Base-by-base conservation (phyloP, 495 filamentous ascomycete genomes). In the Penicillium verhagenii region DNA sequence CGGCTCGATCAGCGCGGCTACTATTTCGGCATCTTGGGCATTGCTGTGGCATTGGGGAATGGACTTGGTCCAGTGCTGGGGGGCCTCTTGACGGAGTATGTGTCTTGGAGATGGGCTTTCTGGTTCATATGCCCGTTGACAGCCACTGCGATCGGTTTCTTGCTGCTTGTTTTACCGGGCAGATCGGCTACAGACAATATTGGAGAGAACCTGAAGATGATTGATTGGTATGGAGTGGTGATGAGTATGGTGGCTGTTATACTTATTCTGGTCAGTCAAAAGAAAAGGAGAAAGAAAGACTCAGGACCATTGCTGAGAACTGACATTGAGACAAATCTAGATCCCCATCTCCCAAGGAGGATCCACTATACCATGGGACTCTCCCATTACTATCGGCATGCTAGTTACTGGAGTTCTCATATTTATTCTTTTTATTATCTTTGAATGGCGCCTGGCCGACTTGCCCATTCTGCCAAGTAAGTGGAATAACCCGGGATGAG, bases 81-180 rank as follows among this genome's bases (percentile, higher is more conserved):
- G 19, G 76, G 73, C 10, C 54, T 68, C 0, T 65, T 80, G 23
- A 71, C 70, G 3, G 43, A 67, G 43, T 37, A 39, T 33, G 52
- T 54, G n/a, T 64, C 65, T 29, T 75, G 78, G 78, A 60, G 75
- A 50, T 78, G 78, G 72, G 69, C 69, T 14, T 76, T 80, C 43
- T 75, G 72, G 53, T 56, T 78, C 18, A 50, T 50, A 1, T n/a
- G 29, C 43, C 69, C 61, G n/a, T 58, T 70, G 21, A 68, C 67
- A 26, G 53, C 64, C 16, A 52, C 69, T 33, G 69, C 64, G n/a
- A 2, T 40, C 4, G n/a, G 4, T 68, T 39, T n/a, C 19, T 71
- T 5, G 40, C 40, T 64, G n/a, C 1, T 76, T 69, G 33, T 64
- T 74, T 14, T 77, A 66, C 43, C 64, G 20, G 53, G 61, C 68